Evolutionary conservation across 129 eudicot species (phyloP).

Genomic region (Gnaphalium uliginosum): DNA sequence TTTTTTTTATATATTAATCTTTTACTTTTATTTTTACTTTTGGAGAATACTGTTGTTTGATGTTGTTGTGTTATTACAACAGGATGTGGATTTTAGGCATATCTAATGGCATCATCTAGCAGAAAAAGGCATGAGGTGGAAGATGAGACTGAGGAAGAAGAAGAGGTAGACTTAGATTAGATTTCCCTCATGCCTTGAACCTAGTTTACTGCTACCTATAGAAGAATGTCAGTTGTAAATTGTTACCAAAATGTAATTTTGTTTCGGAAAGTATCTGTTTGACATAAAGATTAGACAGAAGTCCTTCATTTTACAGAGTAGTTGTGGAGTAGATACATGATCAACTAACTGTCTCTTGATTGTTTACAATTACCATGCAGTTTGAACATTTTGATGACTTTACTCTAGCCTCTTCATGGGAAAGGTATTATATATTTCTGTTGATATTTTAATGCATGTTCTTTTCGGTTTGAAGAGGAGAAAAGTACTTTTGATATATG

Average conservation of each 20-base stretch:
- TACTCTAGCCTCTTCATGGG: conserved; percentile 97
- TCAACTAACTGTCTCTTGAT: conserved; percentile 16
- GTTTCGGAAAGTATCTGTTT: neutral
- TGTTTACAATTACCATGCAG: conserved; percentile 46
- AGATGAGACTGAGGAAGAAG: conserved; percentile 45
- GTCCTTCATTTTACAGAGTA: neutral
- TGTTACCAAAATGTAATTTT: neutral
- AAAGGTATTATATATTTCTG: conserved; percentile 53
- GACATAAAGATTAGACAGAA: neutral
- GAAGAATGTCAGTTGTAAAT: conserved; percentile 18
- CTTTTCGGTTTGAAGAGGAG: neutral
- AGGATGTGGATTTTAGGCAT: conserved; percentile 23
- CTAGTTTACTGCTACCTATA: conserved; percentile 4
- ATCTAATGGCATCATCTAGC: conserved; percentile 48
- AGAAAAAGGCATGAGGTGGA: conserved; percentile 30
- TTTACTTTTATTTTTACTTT: neutral
- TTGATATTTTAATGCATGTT: conserved; percentile 8
- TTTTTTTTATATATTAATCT: neutral
- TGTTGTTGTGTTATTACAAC: conserved; percentile 9
- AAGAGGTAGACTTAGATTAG: conserved; percentile 4
- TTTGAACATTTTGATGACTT: conserved; percentile 89
- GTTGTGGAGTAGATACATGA: conserved; percentile 12
- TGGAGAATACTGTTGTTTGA: conserved; percentile 3
- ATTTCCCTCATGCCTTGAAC: neutral
- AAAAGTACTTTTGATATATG: neutral